Base-by-base conservation (phyloP, 345 rosid species). In the Citrus cavaleriei region DNA sequence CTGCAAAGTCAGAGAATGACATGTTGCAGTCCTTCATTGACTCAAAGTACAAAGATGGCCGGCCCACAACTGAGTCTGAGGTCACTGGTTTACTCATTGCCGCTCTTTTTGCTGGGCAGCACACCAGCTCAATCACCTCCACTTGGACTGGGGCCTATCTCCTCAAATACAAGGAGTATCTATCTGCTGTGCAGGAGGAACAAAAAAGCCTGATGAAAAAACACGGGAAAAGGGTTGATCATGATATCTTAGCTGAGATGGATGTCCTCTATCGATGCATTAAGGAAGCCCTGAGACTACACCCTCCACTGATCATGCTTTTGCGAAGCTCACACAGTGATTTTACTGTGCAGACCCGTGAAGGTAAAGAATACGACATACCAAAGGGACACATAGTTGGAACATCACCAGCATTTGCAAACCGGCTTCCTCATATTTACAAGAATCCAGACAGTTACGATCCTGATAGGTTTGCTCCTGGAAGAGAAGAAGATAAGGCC, bases 51-150 rank as follows among this genome's bases (percentile, higher is more conserved):
- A 94, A 91, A 80, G 90, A 91, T 73, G 99, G 99, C 28, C 93
- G 98, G 62, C 89, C 87, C 32, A 96, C 99, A 60, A 94, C 97
- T 0, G 98, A 96, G 34, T 57, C 89, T 16, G 99, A 96, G 88
- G 87, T 94, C 82, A 93, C 99, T 0, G 99, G 99, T 61, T 83
- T 96, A 83, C 98, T 96, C 74, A 96, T 96, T 63, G 99, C 99
- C 46, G 98, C 98, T 79, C 91, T 96, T 62, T 96, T 96, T 85
- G 98, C 97, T 22, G 98, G 99, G 63, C 99, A 96, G 89, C 99
- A 96, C 86, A 96, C 99, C 27, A 96, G 99, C 84, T 96, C 99
- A 65, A 96, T 96, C 86, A 94, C 99, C 74, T 96, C 98, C 74
- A 91, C 92, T 0, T 96, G 99, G 99, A 93, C 97, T 2, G 99